Percentiles rank a stretch among this genome's conserved stretches.
These are phyloP conservation scores for Glebionis coronaria DNA, from an alignment of 129 eudicot genomes.

Conservation along the genomic window DNA sequence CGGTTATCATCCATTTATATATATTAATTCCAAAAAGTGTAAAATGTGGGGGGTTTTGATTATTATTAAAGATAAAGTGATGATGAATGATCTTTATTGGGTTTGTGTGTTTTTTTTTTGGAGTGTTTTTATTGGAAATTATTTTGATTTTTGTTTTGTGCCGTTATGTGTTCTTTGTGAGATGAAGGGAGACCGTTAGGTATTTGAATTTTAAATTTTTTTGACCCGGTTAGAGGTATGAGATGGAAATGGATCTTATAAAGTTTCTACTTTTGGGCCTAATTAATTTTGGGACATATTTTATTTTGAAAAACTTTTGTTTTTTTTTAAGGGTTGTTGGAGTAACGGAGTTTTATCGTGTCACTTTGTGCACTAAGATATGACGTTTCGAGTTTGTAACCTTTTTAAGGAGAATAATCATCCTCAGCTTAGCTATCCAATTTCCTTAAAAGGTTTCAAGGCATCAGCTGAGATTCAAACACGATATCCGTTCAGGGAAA, in stretches of 20 bases:
- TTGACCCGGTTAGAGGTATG: slow-evolving; percentile 22
- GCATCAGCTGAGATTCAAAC: too few relatives aligned
- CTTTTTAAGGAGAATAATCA: too few relatives aligned
- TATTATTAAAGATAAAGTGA: slow-evolving; percentile 13
- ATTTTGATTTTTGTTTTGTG: slow-evolving; percentile 20
- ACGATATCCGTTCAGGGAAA: too few relatives aligned
- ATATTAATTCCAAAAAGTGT: slow-evolving; percentile 38
- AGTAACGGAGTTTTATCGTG: too few relatives aligned
- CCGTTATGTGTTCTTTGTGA: slow-evolving; percentile 32
- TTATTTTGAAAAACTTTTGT: too few relatives aligned
- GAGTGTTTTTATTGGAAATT: slow-evolving; percentile 49
- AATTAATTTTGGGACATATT: background rate
- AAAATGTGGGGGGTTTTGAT: slow-evolving; percentile 25
- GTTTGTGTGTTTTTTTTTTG: slow-evolving; percentile 20
- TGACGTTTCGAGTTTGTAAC: too few relatives aligned
- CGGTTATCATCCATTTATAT: slow-evolving; percentile 56
- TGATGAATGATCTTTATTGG: slow-evolving; percentile 13
- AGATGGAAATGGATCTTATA: too few relatives aligned
- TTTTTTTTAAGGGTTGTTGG: too few relatives aligned
- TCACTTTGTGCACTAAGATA: too few relatives aligned
- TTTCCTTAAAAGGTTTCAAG: too few relatives aligned
- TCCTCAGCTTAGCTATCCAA: too few relatives aligned
- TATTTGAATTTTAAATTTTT: slow-evolving; percentile 45
- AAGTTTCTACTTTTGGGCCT: background rate
- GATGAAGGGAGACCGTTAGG: slow-evolving; percentile 41